phyloP scores from a whole-genome alignment of 108 stramenopile genomes.

The Skeletonema potamos region DNA sequence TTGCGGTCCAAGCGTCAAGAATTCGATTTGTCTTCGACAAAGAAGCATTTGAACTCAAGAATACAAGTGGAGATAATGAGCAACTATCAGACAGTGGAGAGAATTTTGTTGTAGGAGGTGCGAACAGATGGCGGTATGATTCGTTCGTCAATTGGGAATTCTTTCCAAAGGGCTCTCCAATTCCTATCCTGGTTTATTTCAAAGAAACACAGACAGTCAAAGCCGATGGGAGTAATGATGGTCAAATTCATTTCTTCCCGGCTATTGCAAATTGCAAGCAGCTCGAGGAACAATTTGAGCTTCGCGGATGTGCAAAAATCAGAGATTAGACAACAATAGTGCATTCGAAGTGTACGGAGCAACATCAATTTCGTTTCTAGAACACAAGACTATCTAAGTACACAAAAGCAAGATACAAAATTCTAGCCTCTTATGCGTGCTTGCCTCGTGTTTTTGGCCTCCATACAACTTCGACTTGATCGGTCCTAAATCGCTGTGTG shows the following conservation, averaged over 20 bases:
- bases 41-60: slow-evolving; percentile 50
- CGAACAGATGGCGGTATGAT: slow-evolving; percentile 68
- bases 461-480: slow-evolving; percentile 92
- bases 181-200: slow-evolving; percentile 83
- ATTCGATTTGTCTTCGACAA: slow-evolving; percentile 72
- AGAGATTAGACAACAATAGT: background rate
- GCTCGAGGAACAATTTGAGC: slow-evolving; percentile 58
- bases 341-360: background rate
- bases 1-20: slow-evolving; percentile 68
- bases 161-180: slow-evolving; percentile 54
- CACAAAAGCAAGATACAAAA: background rate
- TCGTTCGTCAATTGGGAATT: slow-evolving; percentile 82
- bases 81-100: slow-evolving; percentile 53
- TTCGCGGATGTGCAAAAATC: slow-evolving; percentile 53
- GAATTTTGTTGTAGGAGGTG: slow-evolving; percentile 78
- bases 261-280: slow-evolving; percentile 64
- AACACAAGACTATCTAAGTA: background rate
- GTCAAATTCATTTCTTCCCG: slow-evolving; percentile 70
- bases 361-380: background rate
- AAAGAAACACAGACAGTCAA: slow-evolving; percentile 78
- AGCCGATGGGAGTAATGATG: slow-evolving; percentile 58
- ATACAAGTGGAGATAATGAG: background rate
- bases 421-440: slow-evolving; percentile 14
- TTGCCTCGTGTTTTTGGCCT: slow-evolving; percentile 53
- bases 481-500: slow-evolving; percentile 94